A percentile compares a stretch with the other conserved stretches of the same genome.
Evolutionary conservation across 371 early-diverging fungal species (phyloP).

Genomic region (Mucor lusitanicus): DNA sequence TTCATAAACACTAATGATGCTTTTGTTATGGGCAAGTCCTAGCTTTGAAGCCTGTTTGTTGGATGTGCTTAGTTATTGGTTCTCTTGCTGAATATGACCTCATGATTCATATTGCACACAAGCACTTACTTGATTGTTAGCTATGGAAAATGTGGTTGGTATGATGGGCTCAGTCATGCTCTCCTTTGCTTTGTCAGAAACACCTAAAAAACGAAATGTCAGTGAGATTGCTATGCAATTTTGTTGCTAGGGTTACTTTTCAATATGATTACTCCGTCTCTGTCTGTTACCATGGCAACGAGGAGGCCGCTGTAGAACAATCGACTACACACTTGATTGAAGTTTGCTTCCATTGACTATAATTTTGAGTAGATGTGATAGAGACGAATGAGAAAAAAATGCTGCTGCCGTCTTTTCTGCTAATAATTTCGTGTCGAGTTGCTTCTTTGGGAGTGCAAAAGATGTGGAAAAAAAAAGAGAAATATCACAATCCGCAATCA

Average conservation of each 20-base stretch:
- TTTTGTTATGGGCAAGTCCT: conserved; percentile 62
- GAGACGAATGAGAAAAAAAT: neutral
- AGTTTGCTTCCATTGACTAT: conserved; percentile 23
- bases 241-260: conserved; percentile 38
- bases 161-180: conserved; percentile 34
- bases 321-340: conserved; percentile 28
- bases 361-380: neutral
- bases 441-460: conserved; percentile 3
- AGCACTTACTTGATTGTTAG: conserved; percentile 45
- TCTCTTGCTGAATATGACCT: conserved; percentile 3
- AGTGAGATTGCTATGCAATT: neutral
- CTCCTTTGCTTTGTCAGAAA: conserved; percentile 33
- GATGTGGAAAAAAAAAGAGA: conserved; percentile 1
- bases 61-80: conserved; percentile 4
- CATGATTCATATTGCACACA: neutral
- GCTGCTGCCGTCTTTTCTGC: neutral
- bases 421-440: neutral
- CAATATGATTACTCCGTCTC: conserved; percentile 64
- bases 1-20: conserved; percentile 60
- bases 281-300: conserved; percentile 61
- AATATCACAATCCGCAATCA: neutral
- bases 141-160: conserved; percentile 42
- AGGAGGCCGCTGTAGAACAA: conserved; percentile 52
- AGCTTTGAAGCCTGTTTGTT: conserved; percentile 60
- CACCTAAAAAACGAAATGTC: conserved; percentile 12